phyloP scores from a whole-genome alignment of 1,284 basidiomycete species.

The Vanrija sp. region DNA sequence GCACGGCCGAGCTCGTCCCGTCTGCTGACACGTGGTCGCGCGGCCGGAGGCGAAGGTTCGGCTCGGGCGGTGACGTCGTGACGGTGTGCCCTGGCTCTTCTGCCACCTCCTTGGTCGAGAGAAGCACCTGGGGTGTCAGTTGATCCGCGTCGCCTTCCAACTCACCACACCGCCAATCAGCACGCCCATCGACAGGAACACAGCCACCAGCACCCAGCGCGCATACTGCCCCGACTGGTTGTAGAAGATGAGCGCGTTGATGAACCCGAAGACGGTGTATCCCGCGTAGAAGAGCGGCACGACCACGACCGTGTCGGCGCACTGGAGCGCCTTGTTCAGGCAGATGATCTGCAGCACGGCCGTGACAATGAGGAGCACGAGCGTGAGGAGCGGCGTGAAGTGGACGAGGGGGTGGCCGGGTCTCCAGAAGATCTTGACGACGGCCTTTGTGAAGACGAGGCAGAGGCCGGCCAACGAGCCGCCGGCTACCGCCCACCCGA shows the following conservation, averaged over 20 bases:
- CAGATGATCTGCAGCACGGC: slow-evolving; percentile 87
- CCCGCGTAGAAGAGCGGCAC: slow-evolving; percentile 68
- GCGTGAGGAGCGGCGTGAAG: slow-evolving; percentile 72
- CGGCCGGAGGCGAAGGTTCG: slow-evolving; percentile 34
- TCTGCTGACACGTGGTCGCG: neutral
- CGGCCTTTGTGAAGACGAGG: slow-evolving; percentile 86
- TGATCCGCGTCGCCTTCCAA: neutral
- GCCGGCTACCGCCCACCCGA: slow-evolving; percentile 86
- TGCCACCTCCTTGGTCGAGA: slow-evolving; percentile 43
- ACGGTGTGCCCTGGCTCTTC: slow-evolving; percentile 7
- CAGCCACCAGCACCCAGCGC: slow-evolving; percentile 78
- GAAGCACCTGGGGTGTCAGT: slow-evolving; percentile 28
- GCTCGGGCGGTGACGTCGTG: slow-evolving; percentile 13
- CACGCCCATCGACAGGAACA: slow-evolving; percentile 75
- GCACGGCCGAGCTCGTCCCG: neutral
- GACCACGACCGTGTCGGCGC: slow-evolving; percentile 60
- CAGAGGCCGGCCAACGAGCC: slow-evolving; percentile 82
- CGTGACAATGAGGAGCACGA: slow-evolving; percentile 70
- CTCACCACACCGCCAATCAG: slow-evolving; percentile 78
- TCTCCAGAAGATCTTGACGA: slow-evolving; percentile 41
- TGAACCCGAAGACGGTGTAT: slow-evolving; percentile 64
- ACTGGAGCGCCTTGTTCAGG: slow-evolving; percentile 74
- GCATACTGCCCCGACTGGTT: slow-evolving; percentile 75
- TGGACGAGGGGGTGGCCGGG: slow-evolving; percentile 60
- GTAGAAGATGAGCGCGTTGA: slow-evolving; percentile 71